phyloP scores from a whole-genome alignment of 768 basidiomycete species.

The Rhodocollybia butyracea region DNA sequence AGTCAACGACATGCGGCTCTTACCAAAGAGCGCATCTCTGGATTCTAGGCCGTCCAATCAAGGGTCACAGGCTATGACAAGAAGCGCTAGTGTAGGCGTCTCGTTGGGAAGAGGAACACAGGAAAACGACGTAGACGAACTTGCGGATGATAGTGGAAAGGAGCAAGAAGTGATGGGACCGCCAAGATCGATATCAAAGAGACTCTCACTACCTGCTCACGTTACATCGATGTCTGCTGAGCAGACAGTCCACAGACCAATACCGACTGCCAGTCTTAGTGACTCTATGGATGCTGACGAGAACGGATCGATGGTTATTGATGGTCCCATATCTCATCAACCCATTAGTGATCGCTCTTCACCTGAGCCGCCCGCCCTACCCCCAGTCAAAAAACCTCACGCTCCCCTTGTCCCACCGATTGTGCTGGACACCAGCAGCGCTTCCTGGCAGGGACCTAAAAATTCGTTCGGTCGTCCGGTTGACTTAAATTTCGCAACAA shows the following conservation, averaged over 20 bases:
- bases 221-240: too few species aligned
- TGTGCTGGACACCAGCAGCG: background rate
- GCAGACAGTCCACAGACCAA: background rate
- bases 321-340: background rate
- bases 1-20: conserved; percentile 29
- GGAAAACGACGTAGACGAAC: background rate
- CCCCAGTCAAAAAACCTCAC: conserved; percentile 92
- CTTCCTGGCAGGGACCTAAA: conserved; percentile 1
- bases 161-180: background rate
- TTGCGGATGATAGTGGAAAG: background rate
- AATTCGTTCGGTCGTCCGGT: background rate
- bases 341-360: background rate
- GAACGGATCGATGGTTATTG: background rate
- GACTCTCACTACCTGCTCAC: too few species aligned
- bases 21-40: background rate
- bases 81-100: background rate
- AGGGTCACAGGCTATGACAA: background rate
- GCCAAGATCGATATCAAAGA: too few species aligned
- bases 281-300: background rate
- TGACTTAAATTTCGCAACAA: background rate
- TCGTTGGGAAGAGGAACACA: background rate
- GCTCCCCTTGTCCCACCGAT: background rate
- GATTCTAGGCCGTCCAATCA: background rate
- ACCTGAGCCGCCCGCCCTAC: conserved; percentile 33
- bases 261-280: background rate